Percentiles rank a stretch among this genome's conserved stretches.
These are phyloP conservation scores for Chionographis japonica DNA, from an alignment of 106 monocot genomes.

Conservation along the genomic window DNA sequence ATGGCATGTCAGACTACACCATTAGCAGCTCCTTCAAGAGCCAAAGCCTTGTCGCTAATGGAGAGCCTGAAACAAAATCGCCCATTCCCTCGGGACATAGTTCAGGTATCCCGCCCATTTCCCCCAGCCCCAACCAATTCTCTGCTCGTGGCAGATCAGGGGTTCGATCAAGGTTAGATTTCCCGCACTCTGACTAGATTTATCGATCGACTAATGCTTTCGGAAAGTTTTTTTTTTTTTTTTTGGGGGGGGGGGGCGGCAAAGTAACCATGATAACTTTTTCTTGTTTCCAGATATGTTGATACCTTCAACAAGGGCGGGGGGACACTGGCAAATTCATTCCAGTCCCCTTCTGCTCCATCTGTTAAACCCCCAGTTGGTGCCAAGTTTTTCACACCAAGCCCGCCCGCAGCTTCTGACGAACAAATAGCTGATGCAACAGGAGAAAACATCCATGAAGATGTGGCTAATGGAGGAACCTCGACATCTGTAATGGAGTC, in stretches of 20 bases:
- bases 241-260: too few relatives aligned
- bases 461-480: constrained; percentile 8
- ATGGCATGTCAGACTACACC: constrained; percentile 43
- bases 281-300: constrained; percentile 60
- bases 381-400: constrained; percentile 75
- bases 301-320: constrained; percentile 95
- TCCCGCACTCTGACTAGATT: not conserved
- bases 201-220: not conserved
- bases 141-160: constrained; percentile 70
- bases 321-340: constrained; percentile 32
- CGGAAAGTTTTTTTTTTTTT: too few relatives aligned
- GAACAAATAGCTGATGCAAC: constrained; percentile 21
- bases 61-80: constrained; percentile 29
- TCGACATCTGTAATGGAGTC: constrained; percentile 29
- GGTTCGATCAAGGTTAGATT: constrained; percentile 69
- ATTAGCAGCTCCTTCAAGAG: constrained; percentile 33
- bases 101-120: constrained; percentile 63
- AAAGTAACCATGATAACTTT: not conserved
- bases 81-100: constrained; percentile 25
- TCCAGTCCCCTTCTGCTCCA: constrained; percentile 53
- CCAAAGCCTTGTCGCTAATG: constrained; percentile 23
- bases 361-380: constrained; percentile 46
- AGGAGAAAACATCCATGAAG: constrained; percentile 16
- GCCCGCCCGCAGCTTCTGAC: constrained; percentile 30
- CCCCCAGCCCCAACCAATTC: constrained; percentile 80